A percentile compares a stretch with the other conserved stretches of the same genome.
These are phyloP conservation scores for Telfairia occidentalis DNA, from an alignment of 331 rosid genomes.

Conservation along the genomic window DNA sequence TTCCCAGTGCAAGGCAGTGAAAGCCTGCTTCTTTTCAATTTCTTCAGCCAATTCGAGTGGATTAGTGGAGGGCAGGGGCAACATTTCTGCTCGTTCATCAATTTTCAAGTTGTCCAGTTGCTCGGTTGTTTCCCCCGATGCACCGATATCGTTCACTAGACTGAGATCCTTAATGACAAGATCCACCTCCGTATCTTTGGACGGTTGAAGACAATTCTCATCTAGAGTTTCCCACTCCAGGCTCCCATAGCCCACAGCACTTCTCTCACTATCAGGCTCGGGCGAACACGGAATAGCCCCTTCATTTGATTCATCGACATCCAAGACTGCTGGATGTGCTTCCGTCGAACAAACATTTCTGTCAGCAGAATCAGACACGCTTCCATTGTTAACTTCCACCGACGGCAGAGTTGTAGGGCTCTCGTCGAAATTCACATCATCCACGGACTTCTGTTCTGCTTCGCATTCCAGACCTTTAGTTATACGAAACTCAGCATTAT, in stretches of 20 bases:
- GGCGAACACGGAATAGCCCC: constrained; percentile 13
- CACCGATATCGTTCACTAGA: constrained; percentile 30
- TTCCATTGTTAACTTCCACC: constrained; percentile 13
- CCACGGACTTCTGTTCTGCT: constrained; percentile 23
- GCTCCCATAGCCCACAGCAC: background rate
- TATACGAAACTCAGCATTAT: constrained; percentile 15
- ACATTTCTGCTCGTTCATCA: constrained; percentile 40
- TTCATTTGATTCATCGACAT: constrained; percentile 17
- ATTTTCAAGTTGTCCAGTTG: constrained; percentile 40
- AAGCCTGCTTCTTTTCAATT: constrained; percentile 83
- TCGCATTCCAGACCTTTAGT: constrained; percentile 15
- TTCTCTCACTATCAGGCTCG: constrained; percentile 3
- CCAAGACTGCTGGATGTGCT: constrained; percentile 13
- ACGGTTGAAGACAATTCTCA: constrained; percentile 13
- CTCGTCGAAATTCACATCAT: constrained; percentile 26
- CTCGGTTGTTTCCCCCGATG: constrained; percentile 58
- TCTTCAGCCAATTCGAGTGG: constrained; percentile 83
- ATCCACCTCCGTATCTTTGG: constrained; percentile 24
- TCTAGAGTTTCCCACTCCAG: constrained; percentile 26
- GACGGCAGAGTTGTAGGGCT: constrained; percentile 10
- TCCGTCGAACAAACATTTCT: constrained; percentile 18
- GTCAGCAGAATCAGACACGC: constrained; percentile 16
- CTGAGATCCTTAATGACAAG: constrained; percentile 24
- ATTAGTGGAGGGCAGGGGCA: constrained; percentile 25
- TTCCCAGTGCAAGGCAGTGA: constrained; percentile 78